phyloP scores from a whole-genome alignment of 305 asterid genomes.

The Fraxinus nigra region DNA sequence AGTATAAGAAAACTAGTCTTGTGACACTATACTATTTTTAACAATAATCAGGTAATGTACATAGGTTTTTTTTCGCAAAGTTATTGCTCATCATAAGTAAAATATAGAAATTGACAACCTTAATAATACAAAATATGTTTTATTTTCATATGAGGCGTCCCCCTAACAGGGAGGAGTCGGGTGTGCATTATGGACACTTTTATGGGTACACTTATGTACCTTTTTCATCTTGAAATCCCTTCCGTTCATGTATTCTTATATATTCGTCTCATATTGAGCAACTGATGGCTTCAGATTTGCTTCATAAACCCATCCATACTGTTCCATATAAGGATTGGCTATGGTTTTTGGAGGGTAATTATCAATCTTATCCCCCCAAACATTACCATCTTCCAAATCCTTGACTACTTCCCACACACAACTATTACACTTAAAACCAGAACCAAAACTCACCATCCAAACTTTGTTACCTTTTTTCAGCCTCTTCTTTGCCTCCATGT shows the following conservation, averaged over 20 bases:
- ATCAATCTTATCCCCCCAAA: conserved; percentile 34
- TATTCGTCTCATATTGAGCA: not conserved
- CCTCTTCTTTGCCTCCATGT: conserved; percentile 44
- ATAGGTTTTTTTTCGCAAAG: not conserved
- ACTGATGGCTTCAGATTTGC: conserved; percentile 4
- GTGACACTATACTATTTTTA: not conserved
- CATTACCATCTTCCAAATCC: conserved; percentile 41
- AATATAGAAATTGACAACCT: not conserved
- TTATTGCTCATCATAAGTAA: not conserved
- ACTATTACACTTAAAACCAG: conserved; percentile 42
- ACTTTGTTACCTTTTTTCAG: conserved; percentile 33
- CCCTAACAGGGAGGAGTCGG: no score
- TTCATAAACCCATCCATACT: conserved; percentile 31
- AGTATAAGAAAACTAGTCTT: no score
- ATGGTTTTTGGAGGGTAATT: conserved; percentile 30
- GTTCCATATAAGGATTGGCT: conserved; percentile 31
- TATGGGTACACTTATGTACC: no score
- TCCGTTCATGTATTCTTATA: not conserved
- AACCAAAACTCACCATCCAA: conserved; percentile 41
- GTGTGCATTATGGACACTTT: no score
- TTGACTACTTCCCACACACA: conserved; percentile 40
- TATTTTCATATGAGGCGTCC: not conserved
- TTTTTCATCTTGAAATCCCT: not conserved
- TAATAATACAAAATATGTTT: not conserved
- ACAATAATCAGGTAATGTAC: no score